Evolutionary conservation across 192 early-diverging fungal genomes (phyloP), one percentile per base, ranked within the genome.

Genomic region (Mortierella alpina): DNA sequence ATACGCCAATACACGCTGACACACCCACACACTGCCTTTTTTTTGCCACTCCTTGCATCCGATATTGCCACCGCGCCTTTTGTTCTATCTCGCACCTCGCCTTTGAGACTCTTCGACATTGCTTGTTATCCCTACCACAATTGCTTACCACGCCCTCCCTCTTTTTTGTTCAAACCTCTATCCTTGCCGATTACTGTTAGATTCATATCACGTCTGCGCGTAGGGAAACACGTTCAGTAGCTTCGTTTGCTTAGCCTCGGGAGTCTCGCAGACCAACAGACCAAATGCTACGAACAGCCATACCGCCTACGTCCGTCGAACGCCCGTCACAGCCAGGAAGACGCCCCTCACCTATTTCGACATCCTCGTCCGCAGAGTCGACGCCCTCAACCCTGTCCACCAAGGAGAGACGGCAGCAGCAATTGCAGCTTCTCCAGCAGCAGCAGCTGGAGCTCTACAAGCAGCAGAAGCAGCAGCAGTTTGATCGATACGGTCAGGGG

Each of bases 401-500:
- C 18, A 78, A 70, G 41, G 68, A 78, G 49, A 61, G 66, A 49
- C 12, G 63, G 40, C 60, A 59, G 20, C 67, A 66, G 42, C 75
- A 78, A 45, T 49, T 78, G 42, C 75, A 78, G 44, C 20, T 59
- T 5, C 75, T 78, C 31, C 71, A 60, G 18, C 74, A 69, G n/a
- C 74, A 77, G 55, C 66, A 75, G 54, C 59, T 60, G 42, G 57
- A 61, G 6, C 62, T 39, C 48, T 44, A 59, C 15, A 39, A 31
- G 20, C 14, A 42, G 40, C 72, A 66, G 46, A 10, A 47, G 11
- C 71, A 50, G 9, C 71, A 66, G 44, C 71, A 58, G 41, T 49
- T 50, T 31, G 49, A 48, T 75, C 49, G 31, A 67, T 75, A 63
- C 18, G 22, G 4, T n/a, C 44, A 63, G 14, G 55, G 39, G 18